Conservation (phyloP, 768 basidiomycete species). For the Galerina marginata region DNA sequence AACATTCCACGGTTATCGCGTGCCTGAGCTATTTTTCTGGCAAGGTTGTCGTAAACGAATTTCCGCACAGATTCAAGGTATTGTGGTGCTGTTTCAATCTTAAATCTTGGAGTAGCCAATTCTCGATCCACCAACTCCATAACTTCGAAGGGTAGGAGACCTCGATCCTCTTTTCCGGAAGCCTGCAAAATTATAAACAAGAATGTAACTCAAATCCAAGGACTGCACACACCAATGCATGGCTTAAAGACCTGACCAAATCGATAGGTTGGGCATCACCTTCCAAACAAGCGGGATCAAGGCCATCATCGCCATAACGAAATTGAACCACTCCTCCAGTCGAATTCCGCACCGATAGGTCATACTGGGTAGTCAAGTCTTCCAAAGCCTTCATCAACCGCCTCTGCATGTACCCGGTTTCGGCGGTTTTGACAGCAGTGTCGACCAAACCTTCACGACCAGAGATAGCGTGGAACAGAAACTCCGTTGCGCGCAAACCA, state of each 20-base stretch:
- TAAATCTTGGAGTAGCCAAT: conserved; percentile 61
- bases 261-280: conserved; percentile 95
- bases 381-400: conserved; percentile 99
- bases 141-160: conserved; percentile 88
- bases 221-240: conserved; percentile 65
- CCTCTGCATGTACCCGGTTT: conserved; percentile 99
- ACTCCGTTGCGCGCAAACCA: conserved; percentile 91
- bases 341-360: conserved; percentile 93
- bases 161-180: conserved; percentile 59
- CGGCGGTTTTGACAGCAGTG: conserved; percentile 99
- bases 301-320: conserved; percentile 93
- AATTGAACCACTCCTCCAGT: conserved; percentile 97
- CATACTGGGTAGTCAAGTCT: conserved; percentile 95
- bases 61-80: conserved; percentile 71
- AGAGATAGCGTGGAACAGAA: conserved; percentile 98
- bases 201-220: not conserved
- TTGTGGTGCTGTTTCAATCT: conserved; percentile 70
- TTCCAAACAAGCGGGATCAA: conserved; percentile 96
- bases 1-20: conserved; percentile 82
- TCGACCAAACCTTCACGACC: conserved; percentile 98
- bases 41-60: conserved; percentile 75
- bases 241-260: conserved; percentile 84
- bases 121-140: conserved; percentile 71
- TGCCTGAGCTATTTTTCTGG: conserved; percentile 64
- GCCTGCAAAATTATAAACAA: conserved; percentile 48